Evolutionary conservation across 306 rosid species (phyloP), one percentile per base, ranked within the genome.

Genomic region (Lagenaria siceraria): DNA sequence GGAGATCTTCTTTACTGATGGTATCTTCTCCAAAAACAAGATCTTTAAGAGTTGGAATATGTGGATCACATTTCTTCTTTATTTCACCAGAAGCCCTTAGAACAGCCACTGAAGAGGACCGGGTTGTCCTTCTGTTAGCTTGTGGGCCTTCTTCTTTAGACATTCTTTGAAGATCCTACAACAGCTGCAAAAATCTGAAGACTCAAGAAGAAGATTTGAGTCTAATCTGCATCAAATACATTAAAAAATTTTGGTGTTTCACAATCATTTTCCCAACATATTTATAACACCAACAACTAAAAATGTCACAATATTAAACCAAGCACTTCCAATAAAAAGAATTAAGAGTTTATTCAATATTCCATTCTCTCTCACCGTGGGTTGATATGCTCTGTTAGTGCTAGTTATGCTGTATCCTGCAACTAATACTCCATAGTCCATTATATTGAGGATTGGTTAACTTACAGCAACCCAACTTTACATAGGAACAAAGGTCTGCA

Each of bases 21-120:
- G 90, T 83, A 60, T 87, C 89, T 70, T 90, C 96, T 80, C 97
- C 97, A 76, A 88, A 79, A 71, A 90, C 81, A 60, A 92, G 95
- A 84, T 88, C 97, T 48, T 85, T 78, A 40, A 82, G 53, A 81
- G 89, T 85, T 59, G 77, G 85, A 40, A 82, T 84, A 48, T 66
- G 81, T 40, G 65, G 82, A 72, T 63, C 80, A 77, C 80, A 84
- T 65, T 77, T 78, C 76, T 85, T 85, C 22, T 81, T 79, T 52
- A 74, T 78, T 78, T 81, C 84, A 33, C 75, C 78, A 66, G n/a
- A 77, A 62, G 51, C 64, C 70, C 80, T 81, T 80, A 89, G 83
- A 84, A 82, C 25, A 31, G 85, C 79, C 59, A 81, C 78, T 27
- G 84, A 78, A 74, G 79, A 86, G 74, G 88, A 86, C 85, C 98